Conservation (phyloP, 139 green algal species). For the Picochlorum sp. region DNA sequence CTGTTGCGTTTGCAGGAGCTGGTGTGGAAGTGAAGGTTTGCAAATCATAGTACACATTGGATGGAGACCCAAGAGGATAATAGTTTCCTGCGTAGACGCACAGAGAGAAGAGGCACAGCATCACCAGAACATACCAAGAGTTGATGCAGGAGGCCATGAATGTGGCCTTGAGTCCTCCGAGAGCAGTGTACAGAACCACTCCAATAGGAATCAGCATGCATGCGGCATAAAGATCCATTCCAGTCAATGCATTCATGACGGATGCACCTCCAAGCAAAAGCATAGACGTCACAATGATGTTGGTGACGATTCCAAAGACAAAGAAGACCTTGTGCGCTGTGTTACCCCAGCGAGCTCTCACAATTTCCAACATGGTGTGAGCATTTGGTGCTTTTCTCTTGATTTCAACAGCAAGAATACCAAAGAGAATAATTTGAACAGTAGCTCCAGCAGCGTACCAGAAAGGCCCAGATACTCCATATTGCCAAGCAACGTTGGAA, state of each 20-base stretch:
- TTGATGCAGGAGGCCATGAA: slow-evolving; percentile 81
- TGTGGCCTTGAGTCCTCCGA: slow-evolving; percentile 54
- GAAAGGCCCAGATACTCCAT: slow-evolving; percentile 45
- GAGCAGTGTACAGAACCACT: slow-evolving; percentile 85
- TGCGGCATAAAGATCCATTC: slow-evolving; percentile 45
- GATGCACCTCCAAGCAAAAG: slow-evolving; percentile 81
- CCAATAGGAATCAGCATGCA: slow-evolving; percentile 36
- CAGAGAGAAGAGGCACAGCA: slow-evolving; percentile 77
- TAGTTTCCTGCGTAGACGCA: slow-evolving; percentile 55
- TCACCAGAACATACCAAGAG: slow-evolving; percentile 80
- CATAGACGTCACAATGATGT: slow-evolving; percentile 89
- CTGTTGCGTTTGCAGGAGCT: neutral
- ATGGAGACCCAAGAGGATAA: slow-evolving; percentile 44
- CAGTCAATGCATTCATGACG: slow-evolving; percentile 79
- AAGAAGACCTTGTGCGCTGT: slow-evolving; percentile 75
- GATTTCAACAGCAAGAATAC: slow-evolving; percentile 87
- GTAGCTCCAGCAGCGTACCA: slow-evolving; percentile 84
- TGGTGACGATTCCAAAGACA: slow-evolving; percentile 75
- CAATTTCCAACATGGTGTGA: slow-evolving; percentile 88
- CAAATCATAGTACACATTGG: slow-evolving; percentile 66
- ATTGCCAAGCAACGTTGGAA: slow-evolving; percentile 45
- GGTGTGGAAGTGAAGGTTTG: slow-evolving; percentile 12
- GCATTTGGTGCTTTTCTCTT: slow-evolving; percentile 86
- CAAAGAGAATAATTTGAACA: slow-evolving; percentile 89
- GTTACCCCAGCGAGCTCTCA: slow-evolving; percentile 40